Base-by-base conservation (phyloP, 139 green algal species). In the Chlorella vulgaris region DNA sequence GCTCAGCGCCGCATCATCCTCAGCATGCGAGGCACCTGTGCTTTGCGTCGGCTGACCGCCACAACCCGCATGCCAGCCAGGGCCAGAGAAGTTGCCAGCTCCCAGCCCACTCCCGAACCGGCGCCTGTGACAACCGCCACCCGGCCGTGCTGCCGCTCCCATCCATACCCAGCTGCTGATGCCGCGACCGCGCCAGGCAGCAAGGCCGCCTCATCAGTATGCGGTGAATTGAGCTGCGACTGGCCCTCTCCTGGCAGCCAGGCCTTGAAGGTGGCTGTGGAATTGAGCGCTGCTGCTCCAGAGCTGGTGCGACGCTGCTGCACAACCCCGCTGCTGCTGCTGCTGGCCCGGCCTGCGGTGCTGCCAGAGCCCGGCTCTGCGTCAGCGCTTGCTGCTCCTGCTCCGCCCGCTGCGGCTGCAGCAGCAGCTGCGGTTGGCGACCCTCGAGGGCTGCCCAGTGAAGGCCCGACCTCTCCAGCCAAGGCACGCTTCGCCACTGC, bases 121-220 rank as follows among this genome's bases (percentile, higher is more conserved):
- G 93, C 93, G 3, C 93, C 93, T 1, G 91, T 96, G 1, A 96
- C 92, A 3, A 97, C 70, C 8, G 92, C 93, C 21, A 96, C 91
- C 24, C 83, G 87, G 35, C 90, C 90, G 18, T 81, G 70, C 90
- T 92, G 95, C 38, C 85, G 82, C 74, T 91, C 82, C 66, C 89
- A 73, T 21, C 82, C 77, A 55, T 62, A 53, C 2, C n/a, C n/a
- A 66, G 76, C 35, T n/a, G 79, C 82, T n/a, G 78, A 63, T n/a
- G 58, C 42, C 0, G 40, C 40, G 2, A 61, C 61, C 15, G 80
- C 79, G 35, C 83, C 50, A 31, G 81, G 51, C 36, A 35, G 50
- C 38, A 18, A 5, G 66, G 19, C 66, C 24, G 36, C 66, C 73
- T 53, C 51, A 33, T 79, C 50, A 3, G 21, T 38, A 4, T 50